Evolutionary conservation across 306 rosid genomes (phyloP).

Genomic region (Notholithocarpus densiflorus): DNA sequence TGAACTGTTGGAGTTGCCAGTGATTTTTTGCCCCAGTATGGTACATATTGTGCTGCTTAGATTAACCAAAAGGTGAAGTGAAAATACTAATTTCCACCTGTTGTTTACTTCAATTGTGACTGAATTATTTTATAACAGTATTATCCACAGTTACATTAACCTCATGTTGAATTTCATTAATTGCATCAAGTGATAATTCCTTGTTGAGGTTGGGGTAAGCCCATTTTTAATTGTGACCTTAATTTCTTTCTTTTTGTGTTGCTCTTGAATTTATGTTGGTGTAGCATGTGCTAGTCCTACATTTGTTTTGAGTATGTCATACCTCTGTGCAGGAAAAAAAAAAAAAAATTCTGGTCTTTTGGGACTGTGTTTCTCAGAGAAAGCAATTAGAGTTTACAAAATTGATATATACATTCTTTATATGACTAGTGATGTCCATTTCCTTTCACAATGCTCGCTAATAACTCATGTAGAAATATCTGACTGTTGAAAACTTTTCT

Average conservation of each 20-base stretch:
- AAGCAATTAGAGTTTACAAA: constrained; percentile 25
- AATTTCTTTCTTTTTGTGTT: not conserved
- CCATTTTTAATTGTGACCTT: not conserved
- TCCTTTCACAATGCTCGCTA: constrained; percentile 22
- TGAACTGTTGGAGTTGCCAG: not conserved
- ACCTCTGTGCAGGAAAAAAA: not conserved
- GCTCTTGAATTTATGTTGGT: constrained; percentile 4
- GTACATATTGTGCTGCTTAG: not conserved
- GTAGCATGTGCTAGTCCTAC: not conserved
- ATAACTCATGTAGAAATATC: constrained; percentile 24
- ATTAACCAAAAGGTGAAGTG: not conserved
- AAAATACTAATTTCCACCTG: not conserved
- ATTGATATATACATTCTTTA: constrained; percentile 42
- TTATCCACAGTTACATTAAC: not conserved
- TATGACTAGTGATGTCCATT: constrained; percentile 22
- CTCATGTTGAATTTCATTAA: not conserved
- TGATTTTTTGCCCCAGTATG: constrained; percentile 3
- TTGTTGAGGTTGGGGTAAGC: not conserved
- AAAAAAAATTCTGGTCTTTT: constrained; percentile 10
- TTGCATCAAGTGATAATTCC: not conserved
- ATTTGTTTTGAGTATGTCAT: not conserved
- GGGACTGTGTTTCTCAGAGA: constrained; percentile 20
- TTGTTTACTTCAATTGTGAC: not conserved
- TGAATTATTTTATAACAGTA: not conserved
- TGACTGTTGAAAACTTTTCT: constrained; percentile 20